Base-by-base conservation (phyloP, 2,329 filamentous ascomycete species). In the Sphaerostilbella broomeana region DNA sequence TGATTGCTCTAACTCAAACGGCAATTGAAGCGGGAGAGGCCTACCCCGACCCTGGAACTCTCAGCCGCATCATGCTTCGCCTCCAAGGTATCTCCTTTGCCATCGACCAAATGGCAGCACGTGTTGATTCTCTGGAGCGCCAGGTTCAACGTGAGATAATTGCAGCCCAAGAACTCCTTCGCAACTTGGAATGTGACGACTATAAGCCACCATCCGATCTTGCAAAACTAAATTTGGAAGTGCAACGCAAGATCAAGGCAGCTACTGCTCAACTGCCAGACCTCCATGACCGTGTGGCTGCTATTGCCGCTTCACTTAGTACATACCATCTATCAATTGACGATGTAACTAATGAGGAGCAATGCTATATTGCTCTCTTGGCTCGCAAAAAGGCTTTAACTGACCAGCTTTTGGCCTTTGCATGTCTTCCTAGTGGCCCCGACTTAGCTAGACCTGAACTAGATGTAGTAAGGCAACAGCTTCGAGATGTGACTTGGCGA, bases 151-250 rank as follows among this genome's bases (percentile, higher is more conserved):
- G 58, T 13, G 77, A 83, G 50, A 54, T 73, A 2, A 57, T 57
- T 10, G 50, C 52, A 4, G 57, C 69, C 10, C 55, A 61, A 10
- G 39, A 47, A 2, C 52, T 77, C 24, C 55, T 74, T 7, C 46
- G 53, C 5, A 60, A 68, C 9, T 56, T 79, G 4, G 59, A 62
- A 17, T 55, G 58, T 11, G 62, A 68, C 6, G 57, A 58, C 11
- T 82, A 76, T 51, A 69, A 74, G 12, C 72, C 75, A 0, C 61
- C 77, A 0, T 54, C 75, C 0, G 68, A 78, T 45, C 63, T 89
- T 4, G 74, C 77, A 9, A 77, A 78, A 48, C 73, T 81, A 48
- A 90, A 87, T n/a, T 69, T 81, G 4, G 82, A 92, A 35, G 76
- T 84, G 61, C 78, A 81, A 47, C 78, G 84, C 39, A 78, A 72